Evolutionary conservation across 2,329 filamentous ascomycete species (phyloP).

Genomic region (Ramularia endophylla): DNA sequence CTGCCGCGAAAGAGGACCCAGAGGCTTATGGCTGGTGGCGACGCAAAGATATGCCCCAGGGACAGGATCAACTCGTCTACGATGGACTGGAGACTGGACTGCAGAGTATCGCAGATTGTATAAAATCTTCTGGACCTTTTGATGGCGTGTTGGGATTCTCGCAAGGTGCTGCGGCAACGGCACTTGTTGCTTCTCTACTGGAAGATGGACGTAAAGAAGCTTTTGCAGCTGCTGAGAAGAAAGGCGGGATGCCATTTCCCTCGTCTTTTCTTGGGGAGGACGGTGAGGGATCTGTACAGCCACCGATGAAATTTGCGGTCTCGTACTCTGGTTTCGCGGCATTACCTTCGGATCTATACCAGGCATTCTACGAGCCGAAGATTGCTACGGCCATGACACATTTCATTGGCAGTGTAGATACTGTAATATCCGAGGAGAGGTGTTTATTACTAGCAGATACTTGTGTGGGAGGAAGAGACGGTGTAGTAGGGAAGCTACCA

Average conservation of each 20-base stretch:
- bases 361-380: slow-evolving; percentile 66
- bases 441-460: slow-evolving; percentile 62
- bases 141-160: slow-evolving; percentile 79
- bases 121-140: slow-evolving; percentile 60
- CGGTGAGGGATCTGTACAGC: slow-evolving; percentile 39
- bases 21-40: slow-evolving; percentile 79
- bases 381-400: slow-evolving; percentile 75
- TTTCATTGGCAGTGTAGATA: slow-evolving; percentile 77
- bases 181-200: slow-evolving; percentile 65
- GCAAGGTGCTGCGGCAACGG: slow-evolving; percentile 69
- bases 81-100: slow-evolving; percentile 65
- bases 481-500: slow-evolving; percentile 25
- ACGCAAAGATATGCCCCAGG: slow-evolving; percentile 48
- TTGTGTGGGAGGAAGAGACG: slow-evolving; percentile 47
- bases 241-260: slow-evolving; percentile 49
- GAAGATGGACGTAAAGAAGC: slow-evolving; percentile 50
- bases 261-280: slow-evolving; percentile 38
- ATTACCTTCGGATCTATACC: slow-evolving; percentile 52
- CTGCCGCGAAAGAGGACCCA: slow-evolving; percentile 35
- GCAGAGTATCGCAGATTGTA: slow-evolving; percentile 52
- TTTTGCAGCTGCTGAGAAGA: slow-evolving; percentile 39
- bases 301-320: slow-evolving; percentile 63
- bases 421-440: slow-evolving; percentile 74
- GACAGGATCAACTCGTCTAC: slow-evolving; percentile 53
- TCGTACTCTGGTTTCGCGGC: slow-evolving; percentile 73